Evolutionary conservation across 257 asterid species (phyloP), one percentile per base, ranked within the genome.

Genomic region (Avicennia marina): DNA sequence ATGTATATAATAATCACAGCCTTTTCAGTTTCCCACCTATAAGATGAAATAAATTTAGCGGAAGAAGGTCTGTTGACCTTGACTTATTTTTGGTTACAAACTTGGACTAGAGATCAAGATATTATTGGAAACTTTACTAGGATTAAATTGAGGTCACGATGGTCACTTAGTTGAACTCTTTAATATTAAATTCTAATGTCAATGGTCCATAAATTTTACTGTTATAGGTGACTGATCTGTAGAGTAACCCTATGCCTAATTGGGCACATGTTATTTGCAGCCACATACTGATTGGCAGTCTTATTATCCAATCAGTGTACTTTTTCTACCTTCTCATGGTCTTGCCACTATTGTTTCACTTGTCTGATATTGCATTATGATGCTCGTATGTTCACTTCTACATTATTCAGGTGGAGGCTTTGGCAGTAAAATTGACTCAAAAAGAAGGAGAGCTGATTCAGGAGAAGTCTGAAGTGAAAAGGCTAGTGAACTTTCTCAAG

Each of bases 391-490:
- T 40, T 21, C 11, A 13, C 26, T 27, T 57, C 39, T 18, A 7
- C 21, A 27, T 68, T 71, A 29, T 69, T 32, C 73, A 91, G 98
- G 98, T 91, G 54, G 98, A 88, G 77, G 98, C 98, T 46, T 77
- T 91, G 86, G 98, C 98, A 1, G 96, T 89, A 27, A 75, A 77
- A 74, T 64, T 91, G 72, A 88, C 98, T 39, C 96, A 91, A 41
- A 88, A 81, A 60, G 93, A 83, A 74, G 93, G 93, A 63, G 93
- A 83, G 73, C 64, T 83, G 26, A 80, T 83, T 62, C 98, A 91
- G 81, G 96, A 88, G 82, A 91, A 85, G 73, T 88, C 81, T 63
- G 96, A 91, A 83, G 96, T 91, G 66, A 91, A 91, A 73, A 91
- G 78, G 82, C 88, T 88, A 10, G 84, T 80, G 64, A 91, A 79